Conservation (phyloP, 2,329 filamentous ascomycete species). For the Triangularia verruculosa region DNA sequence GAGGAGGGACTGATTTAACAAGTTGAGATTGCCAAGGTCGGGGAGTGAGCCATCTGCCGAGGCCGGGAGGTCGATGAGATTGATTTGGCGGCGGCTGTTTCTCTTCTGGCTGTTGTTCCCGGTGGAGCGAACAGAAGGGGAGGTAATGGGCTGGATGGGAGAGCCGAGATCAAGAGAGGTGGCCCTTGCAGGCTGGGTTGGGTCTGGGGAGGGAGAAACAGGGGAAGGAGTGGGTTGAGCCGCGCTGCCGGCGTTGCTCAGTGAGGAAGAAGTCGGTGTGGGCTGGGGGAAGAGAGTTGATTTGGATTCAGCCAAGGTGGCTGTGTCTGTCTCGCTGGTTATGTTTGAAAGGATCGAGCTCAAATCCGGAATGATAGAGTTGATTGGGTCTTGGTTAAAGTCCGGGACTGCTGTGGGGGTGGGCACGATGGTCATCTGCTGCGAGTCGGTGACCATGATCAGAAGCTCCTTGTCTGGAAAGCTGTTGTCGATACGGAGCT, state of each 20-base stretch:
- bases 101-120: slow-evolving; percentile 21
- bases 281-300: not conserved
- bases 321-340: not conserved
- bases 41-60: slow-evolving; percentile 24
- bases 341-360: not conserved
- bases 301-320: slow-evolving; percentile 16
- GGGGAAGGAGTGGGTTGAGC: slow-evolving; percentile 18
- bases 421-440: slow-evolving; percentile 36
- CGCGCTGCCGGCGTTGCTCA: not conserved
- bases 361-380: not conserved
- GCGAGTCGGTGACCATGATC: slow-evolving; percentile 39
- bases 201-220: slow-evolving; percentile 12
- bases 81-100: slow-evolving; percentile 9
- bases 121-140: slow-evolving; percentile 11
- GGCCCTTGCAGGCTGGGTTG: not conserved
- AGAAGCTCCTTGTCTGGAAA: slow-evolving; percentile 34
- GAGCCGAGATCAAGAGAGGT: slow-evolving; percentile 14
- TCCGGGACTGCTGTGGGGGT: slow-evolving; percentile 24
- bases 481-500: slow-evolving; percentile 39
- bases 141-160: not conserved
- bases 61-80: slow-evolving; percentile 15
- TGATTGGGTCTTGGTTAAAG: not conserved
- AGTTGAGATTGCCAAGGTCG: slow-evolving; percentile 27
- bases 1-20: slow-evolving; percentile 30
- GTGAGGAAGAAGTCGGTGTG: not conserved